Percentiles rank a stretch among this genome's conserved stretches.
Evolutionary conservation across 2,329 filamentous ascomycete genomes (phyloP).

Genomic region (Colletotrichum neosansevieriae): DNA sequence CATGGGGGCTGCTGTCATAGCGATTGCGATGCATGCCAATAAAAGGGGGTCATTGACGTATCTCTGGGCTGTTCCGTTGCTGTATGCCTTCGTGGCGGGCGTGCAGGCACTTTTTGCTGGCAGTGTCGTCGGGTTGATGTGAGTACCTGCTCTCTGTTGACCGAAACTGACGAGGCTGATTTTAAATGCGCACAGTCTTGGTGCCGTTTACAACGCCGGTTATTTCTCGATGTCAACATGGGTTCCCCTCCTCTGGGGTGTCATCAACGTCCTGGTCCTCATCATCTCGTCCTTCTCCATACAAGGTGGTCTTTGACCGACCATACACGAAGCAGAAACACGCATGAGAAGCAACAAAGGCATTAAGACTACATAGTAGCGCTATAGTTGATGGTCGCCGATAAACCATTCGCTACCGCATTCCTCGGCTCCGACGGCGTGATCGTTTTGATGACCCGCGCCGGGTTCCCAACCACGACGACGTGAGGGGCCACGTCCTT

Average conservation of each 20-base stretch:
- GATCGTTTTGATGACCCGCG: slow-evolving; percentile 64
- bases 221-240: slow-evolving; percentile 94
- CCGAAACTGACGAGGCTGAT: neutral
- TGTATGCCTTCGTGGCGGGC: slow-evolving; percentile 79
- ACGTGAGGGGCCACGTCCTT: slow-evolving; percentile 76
- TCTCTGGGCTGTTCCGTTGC: slow-evolving; percentile 78
- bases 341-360: neutral
- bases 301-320: slow-evolving; percentile 80
- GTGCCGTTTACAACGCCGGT: slow-evolving; percentile 83
- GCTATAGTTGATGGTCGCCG: slow-evolving; percentile 31
- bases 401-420: slow-evolving; percentile 16
- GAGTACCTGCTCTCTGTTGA: slow-evolving; percentile 50
- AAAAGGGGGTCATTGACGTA: slow-evolving; percentile 68
- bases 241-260: slow-evolving; percentile 90
- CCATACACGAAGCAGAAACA: neutral
- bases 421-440: slow-evolving; percentile 46
- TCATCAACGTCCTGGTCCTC: slow-evolving; percentile 85
- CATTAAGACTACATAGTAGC: slow-evolving; percentile 32
- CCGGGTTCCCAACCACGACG: slow-evolving; percentile 76
- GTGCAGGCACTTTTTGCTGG: slow-evolving; percentile 84
- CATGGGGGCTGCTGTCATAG: slow-evolving; percentile 76
- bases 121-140: slow-evolving; percentile 85
- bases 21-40: slow-evolving; percentile 76
- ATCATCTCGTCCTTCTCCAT: slow-evolving; percentile 94
- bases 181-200: slow-evolving; percentile 66